Evolutionary conservation across 164 flowering plant genomes (phyloP), one percentile per base, ranked within the genome.

Genomic region (Dillenia turbinata): DNA sequence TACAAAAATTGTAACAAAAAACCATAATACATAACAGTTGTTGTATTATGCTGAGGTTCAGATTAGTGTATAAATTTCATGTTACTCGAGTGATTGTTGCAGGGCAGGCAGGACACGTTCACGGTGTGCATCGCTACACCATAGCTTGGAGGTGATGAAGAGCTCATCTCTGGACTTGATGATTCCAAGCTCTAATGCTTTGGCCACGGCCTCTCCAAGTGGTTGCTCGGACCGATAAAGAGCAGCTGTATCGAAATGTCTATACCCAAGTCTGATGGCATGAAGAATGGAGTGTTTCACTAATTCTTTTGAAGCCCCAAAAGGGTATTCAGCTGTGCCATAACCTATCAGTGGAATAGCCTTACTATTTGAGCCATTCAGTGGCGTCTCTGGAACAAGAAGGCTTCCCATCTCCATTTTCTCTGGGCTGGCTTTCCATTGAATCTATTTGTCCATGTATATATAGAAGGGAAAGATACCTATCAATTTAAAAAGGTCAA

Each of bases 211-310:
- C 19, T 56, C 48, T 16, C 78, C 78, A 2, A 74, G 52, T 1
- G 66, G 44, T 47, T 66, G 57, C 64, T 74, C 74, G 7, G 78
- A 50, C 44, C 50, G 17, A 54, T 74, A 74, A 24, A 57, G 0
- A 8, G 59, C 49, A 1, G 78, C 78, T 0, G 75, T 74, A 63
- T 71, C 70, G 45, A 71, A 62, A 56, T 71, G 74, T 44, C 70
- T 53, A 48, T 71, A 71, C 9, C 74, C 74, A 4, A 47, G 44
- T 33, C 57, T 49, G 52, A 71, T 66, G 57, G 74, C 74, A 12
- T 71, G 51, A 1, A 71, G 12, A 11, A 71, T 26, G 19, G 51
- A 33, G 40, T 33, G 7, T 33, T 33, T 33, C 40, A 33, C 5
- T 33, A 33, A 33, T 33, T 33, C 40, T 33, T 33, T 33, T 33